Conservation (phyloP, 2,329 filamentous ascomycete genomes). For the Fusarium sp. region DNA sequence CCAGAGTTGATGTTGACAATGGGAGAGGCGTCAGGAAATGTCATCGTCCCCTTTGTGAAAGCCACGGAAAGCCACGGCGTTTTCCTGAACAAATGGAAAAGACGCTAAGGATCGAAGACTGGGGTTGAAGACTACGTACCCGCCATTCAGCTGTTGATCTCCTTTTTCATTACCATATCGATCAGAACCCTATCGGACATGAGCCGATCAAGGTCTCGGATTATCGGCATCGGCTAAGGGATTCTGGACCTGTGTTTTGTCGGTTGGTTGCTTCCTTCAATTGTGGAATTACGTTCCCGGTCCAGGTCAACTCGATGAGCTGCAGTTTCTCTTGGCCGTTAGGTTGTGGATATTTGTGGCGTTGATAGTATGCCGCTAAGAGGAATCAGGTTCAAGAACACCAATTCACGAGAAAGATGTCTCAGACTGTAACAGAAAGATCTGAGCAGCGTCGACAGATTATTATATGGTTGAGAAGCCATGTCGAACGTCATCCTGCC, state of each 20-base stretch:
- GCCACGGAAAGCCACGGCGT: constrained; percentile 18
- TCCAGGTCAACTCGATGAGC: neutral
- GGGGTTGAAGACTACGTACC: neutral
- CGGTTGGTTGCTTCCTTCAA: neutral
- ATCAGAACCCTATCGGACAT: neutral
- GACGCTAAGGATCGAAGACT: constrained; percentile 3
- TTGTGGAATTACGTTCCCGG: neutral
- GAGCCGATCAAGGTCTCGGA: neutral
- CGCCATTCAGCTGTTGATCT: constrained; percentile 15
- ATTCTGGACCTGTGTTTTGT: neutral
- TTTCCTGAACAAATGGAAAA: neutral
- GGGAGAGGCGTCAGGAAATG: constrained; percentile 1
- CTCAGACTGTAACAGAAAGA: neutral
- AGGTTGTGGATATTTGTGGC: constrained; percentile 16
- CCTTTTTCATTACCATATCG: neutral
- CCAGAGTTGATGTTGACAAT: neutral
- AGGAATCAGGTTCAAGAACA: neutral
- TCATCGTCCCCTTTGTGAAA: constrained; percentile 4
- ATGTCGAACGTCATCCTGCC: neutral
- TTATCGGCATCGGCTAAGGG: constrained; percentile 12
- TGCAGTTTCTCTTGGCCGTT: neutral
- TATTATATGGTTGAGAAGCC: neutral
- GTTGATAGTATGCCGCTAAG: neutral
- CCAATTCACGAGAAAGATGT: neutral
- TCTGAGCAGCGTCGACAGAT: neutral